phyloP scores from a whole-genome alignment of 2,329 filamentous ascomycete genomes.

The Incumbomyces lentus region DNA sequence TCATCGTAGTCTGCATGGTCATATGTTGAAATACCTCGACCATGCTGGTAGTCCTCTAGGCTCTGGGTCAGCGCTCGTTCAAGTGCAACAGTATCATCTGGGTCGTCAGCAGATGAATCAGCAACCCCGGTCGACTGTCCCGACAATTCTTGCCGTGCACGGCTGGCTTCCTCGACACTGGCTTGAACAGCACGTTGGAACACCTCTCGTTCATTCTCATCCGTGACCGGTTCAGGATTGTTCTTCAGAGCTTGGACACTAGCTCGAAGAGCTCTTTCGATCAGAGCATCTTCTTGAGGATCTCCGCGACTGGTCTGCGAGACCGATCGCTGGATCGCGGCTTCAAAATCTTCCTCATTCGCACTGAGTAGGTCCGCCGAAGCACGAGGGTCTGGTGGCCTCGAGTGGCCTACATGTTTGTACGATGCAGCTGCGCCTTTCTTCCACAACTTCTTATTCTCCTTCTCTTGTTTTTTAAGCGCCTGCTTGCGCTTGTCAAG shows the following conservation, averaged over 20 bases:
- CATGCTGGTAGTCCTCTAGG: constrained; percentile 27
- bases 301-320: constrained; percentile 60
- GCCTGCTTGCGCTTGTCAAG: constrained; percentile 30
- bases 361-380: constrained; percentile 12
- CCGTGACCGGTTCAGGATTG: constrained; percentile 4
- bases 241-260: constrained; percentile 52
- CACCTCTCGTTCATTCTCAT: constrained; percentile 23
- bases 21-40: constrained; percentile 6
- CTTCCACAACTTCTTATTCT: constrained; percentile 18
- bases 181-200: constrained; percentile 23
- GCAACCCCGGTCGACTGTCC: background rate
- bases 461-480: constrained; percentile 22
- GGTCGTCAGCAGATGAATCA: constrained; percentile 18
- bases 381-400: background rate
- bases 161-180: constrained; percentile 17
- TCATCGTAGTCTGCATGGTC: constrained; percentile 22
- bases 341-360: constrained; percentile 50
- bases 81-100: constrained; percentile 28
- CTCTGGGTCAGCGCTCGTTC: constrained; percentile 35
- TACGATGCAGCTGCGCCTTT: constrained; percentile 10
- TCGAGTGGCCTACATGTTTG: constrained; percentile 4
- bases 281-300: constrained; percentile 54
- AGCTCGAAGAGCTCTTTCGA: constrained; percentile 65
- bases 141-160: constrained; percentile 11
- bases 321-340: constrained; percentile 61